Base-by-base conservation (phyloP, 2,329 filamentous ascomycete genomes). In the Diaporthe aspalathi region DNA sequence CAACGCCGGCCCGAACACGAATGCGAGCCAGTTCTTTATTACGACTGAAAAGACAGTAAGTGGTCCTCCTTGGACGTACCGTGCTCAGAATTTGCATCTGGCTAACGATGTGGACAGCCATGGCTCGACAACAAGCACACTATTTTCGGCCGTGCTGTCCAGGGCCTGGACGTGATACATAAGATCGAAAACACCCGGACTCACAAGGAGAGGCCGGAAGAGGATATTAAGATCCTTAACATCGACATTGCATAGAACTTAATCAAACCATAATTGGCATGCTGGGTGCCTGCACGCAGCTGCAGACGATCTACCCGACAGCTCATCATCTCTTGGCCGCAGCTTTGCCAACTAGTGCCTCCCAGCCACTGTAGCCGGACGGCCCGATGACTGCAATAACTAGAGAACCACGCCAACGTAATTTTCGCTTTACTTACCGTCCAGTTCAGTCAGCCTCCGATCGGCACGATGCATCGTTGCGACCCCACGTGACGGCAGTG, bases 81-180 rank as follows among this genome's bases (percentile, higher is more conserved):
- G 56, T 72, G 5, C 9, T 17, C 63, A 2, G 22, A 8, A 11
- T 7, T 43, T 27, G 8, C 27, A 24, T 49, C 66, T 54, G 74
- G 74, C 78, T 81, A 78, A 81, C 74, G 43, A 43, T 38, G 56
- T 63, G 53, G 70, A 65, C 76, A 93, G 85, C 92, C 94, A 7
- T 99, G 96, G 96, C 83, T 99, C 67, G 96, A 99, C 80, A 92
- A 93, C 74, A 97, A 98, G 81, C 96, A 99, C 81, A 98, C 95
- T 0, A 93, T 99, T 67, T 99, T 99, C 79, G 96, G 96, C 0
- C 88, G 96, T 50, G 95, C 94, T 0, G 92, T 95, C 47, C 92
- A 95, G 79, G 96, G 96, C 0, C 84, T 98, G 79, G 96, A 99
- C 81, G 94, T 99, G 24, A 91, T 99, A 73, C 94, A 98, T 81